Base-by-base conservation (phyloP, 805 yeast species). In the Ogataea ramenticola region DNA sequence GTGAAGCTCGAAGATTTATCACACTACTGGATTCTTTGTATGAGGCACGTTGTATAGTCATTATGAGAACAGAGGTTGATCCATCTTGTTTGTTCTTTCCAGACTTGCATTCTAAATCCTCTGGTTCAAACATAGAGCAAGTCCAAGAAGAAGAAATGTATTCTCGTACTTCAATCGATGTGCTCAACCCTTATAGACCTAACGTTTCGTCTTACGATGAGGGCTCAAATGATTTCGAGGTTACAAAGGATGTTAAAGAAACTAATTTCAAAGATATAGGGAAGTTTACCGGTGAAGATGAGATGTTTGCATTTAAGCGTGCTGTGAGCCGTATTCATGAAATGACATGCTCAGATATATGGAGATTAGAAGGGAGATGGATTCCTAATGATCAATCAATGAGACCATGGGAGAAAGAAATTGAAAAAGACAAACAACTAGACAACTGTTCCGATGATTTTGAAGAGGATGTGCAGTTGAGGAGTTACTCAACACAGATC, bases 281-380 rank as follows among this genome's bases (percentile, higher is more conserved):
- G 11, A 77, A 79, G 10, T 83, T 82, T 52, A 82, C 88, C 0
- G 90, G 90, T 21, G 87, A 83, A 52, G 90, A 82, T 60, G 90
- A 83, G 55, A 72, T 72, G 62, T 82, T 82, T 61, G 88, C 90
- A 3, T 82, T 74, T 53, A 78, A 77, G 48, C 63, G 90, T 50
- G 89, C 90, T 0, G 80, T 82, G 1, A 77, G 82, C 52, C 64
- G 90, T 49, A 69, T 83, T 32, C 68, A 69, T 42, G 68, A 56
- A 27, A 64, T 64, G 68, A 54, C 61, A 1, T 53, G 55, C 26
- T 56, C 65, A 1, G 43, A 40, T 4, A 47, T 48, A 8, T 82
- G 86, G 83, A 70, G 83, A 48, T 43, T 51, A 4, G 62, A 61
- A 17, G 60, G 64, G 7, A 59, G 69, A 44, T 82, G 87, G 88